Evolutionary conservation across 108 stramenopile genomes (phyloP).

Genomic region (Conticribra weissflogii): DNA sequence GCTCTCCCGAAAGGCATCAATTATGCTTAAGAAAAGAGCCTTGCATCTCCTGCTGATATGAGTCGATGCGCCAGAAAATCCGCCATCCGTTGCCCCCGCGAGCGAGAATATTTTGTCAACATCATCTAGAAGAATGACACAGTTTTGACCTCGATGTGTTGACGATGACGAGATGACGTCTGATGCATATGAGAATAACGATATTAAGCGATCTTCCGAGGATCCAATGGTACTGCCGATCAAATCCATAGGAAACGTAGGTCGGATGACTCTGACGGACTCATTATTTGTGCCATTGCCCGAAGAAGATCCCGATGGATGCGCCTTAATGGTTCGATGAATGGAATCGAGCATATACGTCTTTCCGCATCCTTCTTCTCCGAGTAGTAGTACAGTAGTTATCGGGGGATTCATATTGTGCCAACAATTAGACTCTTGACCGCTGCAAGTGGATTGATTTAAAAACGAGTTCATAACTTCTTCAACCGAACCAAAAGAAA

Average conservation of each 20-base stretch:
- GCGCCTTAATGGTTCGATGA: slow-evolving; percentile 15
- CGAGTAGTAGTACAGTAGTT: slow-evolving; percentile 55
- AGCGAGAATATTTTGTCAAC: slow-evolving; percentile 59
- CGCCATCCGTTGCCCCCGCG: slow-evolving; percentile 30
- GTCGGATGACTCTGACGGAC: slow-evolving; percentile 52
- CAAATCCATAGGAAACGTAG: slow-evolving; percentile 57
- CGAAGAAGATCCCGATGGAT: background rate
- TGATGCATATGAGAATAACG: slow-evolving; percentile 57
- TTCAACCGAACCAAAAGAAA: no score
- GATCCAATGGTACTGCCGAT: slow-evolving; percentile 62
- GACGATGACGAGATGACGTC: background rate
- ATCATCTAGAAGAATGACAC: slow-evolving; percentile 76
- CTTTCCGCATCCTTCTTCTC: slow-evolving; percentile 79
- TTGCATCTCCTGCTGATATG: slow-evolving; percentile 41
- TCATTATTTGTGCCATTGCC: background rate
- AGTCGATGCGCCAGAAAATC: slow-evolving; percentile 2
- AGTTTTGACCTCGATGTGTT: slow-evolving; percentile 15
- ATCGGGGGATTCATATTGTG: background rate
- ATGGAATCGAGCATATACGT: slow-evolving; percentile 67
- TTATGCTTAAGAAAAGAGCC: slow-evolving; percentile 41
- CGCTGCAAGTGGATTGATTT: background rate
- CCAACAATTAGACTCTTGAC: background rate
- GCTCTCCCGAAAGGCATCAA: slow-evolving; percentile 40
- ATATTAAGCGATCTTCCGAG: slow-evolving; percentile 65
- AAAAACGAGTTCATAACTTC: no score